These are phyloP conservation scores for Xylaria flabelliformis DNA, from an alignment of 495 filamentous ascomycete genomes.

Conservation along the genomic window DNA sequence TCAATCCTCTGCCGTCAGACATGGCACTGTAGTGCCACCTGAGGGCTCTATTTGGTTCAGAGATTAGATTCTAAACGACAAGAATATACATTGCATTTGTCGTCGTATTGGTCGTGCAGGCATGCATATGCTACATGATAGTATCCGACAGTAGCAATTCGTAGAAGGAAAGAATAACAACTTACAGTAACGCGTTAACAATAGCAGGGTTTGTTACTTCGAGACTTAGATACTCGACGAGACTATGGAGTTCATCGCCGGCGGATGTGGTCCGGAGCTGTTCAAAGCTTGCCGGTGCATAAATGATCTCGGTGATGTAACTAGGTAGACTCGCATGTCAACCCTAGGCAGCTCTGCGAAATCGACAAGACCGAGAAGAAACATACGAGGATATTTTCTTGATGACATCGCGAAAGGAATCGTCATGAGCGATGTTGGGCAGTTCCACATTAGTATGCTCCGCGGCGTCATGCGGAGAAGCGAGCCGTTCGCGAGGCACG, in stretches of 20 bases:
- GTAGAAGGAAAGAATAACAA: conserved; percentile 17
- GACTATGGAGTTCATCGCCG: conserved; percentile 65
- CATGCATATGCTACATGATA: neutral
- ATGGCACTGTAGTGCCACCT: conserved; percentile 75
- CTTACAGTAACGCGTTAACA: conserved; percentile 80
- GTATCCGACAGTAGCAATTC: neutral
- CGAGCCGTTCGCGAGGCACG: conserved; percentile 20
- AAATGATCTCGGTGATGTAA: conserved; percentile 69
- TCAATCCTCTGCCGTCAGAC: conserved; percentile 72
- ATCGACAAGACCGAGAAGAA: conserved; percentile 5
- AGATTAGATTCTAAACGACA: neutral
- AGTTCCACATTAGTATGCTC: conserved; percentile 46
- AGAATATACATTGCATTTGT: neutral
- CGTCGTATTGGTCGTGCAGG: neutral
- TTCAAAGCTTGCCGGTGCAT: conserved; percentile 76
- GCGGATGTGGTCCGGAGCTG: conserved; percentile 72
- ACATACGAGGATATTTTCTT: conserved; percentile 70
- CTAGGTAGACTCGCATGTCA: conserved; percentile 35
- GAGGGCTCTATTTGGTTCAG: conserved; percentile 63
- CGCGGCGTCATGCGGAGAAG: conserved; percentile 19
- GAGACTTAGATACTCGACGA: conserved; percentile 70
- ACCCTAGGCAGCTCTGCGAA: conserved; percentile 33
- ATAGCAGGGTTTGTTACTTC: conserved; percentile 75
- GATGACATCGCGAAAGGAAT: conserved; percentile 69
- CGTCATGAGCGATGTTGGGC: conserved; percentile 67